A percentile compares a stretch with the other conserved stretches of the same genome.
phyloP scores from a whole-genome alignment of 306 rosid species.

The Pyrus bretschneideri region DNA sequence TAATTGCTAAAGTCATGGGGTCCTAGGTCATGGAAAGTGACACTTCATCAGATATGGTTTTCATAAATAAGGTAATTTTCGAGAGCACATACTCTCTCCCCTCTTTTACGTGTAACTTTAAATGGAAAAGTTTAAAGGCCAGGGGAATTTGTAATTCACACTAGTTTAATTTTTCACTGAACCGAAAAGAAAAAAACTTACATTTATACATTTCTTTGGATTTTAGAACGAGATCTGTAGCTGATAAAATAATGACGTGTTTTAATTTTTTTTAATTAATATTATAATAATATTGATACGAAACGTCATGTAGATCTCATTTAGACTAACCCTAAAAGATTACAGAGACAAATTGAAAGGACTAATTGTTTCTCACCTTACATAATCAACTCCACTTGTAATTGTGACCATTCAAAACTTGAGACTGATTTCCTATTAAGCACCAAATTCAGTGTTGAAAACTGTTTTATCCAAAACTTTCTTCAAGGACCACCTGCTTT shows the following conservation, averaged over 20 bases:
- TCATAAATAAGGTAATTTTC: not conserved
- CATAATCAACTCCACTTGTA: not conserved
- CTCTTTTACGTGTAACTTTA: not conserved
- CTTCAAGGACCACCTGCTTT: slow-evolving; percentile 33
- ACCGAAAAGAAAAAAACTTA: no score
- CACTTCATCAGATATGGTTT: not conserved
- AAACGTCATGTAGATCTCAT: not conserved
- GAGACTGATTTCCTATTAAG: not conserved
- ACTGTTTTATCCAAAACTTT: slow-evolving; percentile 19
- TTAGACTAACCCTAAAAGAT: not conserved
- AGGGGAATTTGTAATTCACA: no score
- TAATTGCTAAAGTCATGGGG: not conserved
- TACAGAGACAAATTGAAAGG: not conserved
- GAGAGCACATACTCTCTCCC: not conserved
- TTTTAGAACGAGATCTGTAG: no score
- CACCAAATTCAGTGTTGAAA: slow-evolving; percentile 21
- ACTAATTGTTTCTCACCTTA: not conserved
- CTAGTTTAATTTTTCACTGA: no score
- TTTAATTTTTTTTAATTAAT: no score
- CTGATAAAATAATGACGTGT: no score
- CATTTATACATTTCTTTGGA: no score
- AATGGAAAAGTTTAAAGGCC: not conserved
- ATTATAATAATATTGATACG: no score
- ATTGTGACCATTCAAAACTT: slow-evolving; percentile 4
- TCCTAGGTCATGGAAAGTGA: slow-evolving; percentile 2